These are phyloP conservation scores for Turritis glabra DNA, from an alignment of 345 rosid species.

Conservation along the genomic window DNA sequence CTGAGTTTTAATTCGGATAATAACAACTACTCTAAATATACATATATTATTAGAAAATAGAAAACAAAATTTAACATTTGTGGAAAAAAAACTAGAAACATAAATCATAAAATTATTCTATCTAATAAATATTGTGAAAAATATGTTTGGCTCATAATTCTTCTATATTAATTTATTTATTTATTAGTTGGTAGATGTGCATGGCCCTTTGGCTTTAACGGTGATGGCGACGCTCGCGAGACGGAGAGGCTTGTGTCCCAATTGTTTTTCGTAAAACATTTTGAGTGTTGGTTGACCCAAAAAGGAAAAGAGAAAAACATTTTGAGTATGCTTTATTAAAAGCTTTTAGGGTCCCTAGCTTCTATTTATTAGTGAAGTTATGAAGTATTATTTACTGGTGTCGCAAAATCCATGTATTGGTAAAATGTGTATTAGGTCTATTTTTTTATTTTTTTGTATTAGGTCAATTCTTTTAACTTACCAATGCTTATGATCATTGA, in stretches of 20 bases:
- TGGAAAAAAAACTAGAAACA: no score
- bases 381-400: slow-evolving; percentile 9
- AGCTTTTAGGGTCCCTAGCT: background rate
- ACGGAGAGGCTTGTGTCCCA: slow-evolving; percentile 39
- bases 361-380: slow-evolving; percentile 1
- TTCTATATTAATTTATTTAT: background rate
- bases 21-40: background rate
- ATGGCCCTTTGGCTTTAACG: slow-evolving; percentile 35
- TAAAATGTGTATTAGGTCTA: slow-evolving; percentile 7
- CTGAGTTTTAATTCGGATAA: background rate
- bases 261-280: background rate
- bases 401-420: slow-evolving; percentile 10
- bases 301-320: background rate
- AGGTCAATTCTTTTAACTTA: slow-evolving; percentile 12
- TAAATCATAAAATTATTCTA: background rate
- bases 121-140: background rate
- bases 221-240: slow-evolving; percentile 34
- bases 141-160: background rate
- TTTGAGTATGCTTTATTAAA: slow-evolving; percentile 13
- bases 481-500: background rate
- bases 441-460: background rate
- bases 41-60: no score
- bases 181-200: slow-evolving; percentile 9
- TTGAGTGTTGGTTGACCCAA: background rate
- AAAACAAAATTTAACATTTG: background rate